A percentile compares a stretch with the other conserved stretches of the same genome.
These are phyloP conservation scores for Chloromonas sp. DNA, from an alignment of 163 green algal genomes.

Conservation along the genomic window DNA sequence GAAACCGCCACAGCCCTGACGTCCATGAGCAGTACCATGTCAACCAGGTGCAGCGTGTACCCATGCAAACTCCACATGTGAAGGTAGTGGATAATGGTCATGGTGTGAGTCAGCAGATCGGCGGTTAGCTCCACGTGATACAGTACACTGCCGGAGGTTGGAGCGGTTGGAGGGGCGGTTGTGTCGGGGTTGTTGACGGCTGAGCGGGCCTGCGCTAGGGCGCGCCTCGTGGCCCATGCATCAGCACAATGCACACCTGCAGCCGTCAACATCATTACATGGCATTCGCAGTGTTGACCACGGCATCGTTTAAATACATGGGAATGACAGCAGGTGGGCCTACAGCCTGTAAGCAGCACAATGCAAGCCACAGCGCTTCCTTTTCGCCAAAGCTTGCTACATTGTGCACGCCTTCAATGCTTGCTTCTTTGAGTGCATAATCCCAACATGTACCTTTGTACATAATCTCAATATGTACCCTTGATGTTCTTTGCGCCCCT, in stretches of 20 bases:
- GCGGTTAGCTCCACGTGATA: conserved; percentile 31
- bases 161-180: neutral
- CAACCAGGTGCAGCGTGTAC: conserved; percentile 29
- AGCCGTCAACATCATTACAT: neutral
- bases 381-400: too few species aligned
- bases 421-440: too few species aligned
- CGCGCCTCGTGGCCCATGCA: neutral
- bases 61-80: conserved; percentile 41
- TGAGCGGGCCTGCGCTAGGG: neutral
- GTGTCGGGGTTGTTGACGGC: neutral
- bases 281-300: too few species aligned
- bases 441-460: too few species aligned
- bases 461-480: too few species aligned
- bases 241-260: neutral
- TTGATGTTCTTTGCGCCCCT: too few species aligned
- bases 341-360: too few species aligned
- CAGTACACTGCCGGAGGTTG: conserved; percentile 19
- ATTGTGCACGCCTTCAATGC: too few species aligned
- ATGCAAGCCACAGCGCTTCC: too few species aligned
- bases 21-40: conserved; percentile 48
- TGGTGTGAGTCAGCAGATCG: conserved; percentile 30
- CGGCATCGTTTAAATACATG: too few species aligned
- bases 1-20: conserved; percentile 27
- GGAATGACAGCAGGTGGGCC: too few species aligned
- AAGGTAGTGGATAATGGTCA: conserved; percentile 35